Conservation (phyloP, 306 rosid genomes). For the Leucaena leucocephala region DNA sequence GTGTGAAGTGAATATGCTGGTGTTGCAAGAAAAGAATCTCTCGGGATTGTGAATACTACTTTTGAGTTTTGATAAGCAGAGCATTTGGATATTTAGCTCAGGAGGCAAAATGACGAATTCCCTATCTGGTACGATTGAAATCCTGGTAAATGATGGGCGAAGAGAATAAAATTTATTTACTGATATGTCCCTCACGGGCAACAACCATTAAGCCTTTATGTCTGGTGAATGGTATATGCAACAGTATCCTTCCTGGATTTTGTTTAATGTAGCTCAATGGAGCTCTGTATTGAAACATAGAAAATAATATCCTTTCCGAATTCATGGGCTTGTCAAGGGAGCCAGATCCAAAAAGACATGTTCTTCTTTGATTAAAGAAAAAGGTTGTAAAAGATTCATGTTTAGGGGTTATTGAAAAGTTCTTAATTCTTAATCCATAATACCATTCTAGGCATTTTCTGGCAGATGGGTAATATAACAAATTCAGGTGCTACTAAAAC, state of each 20-base stretch:
- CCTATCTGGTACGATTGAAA: not conserved
- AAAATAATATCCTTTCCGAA: not conserved
- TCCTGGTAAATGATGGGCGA: not conserved
- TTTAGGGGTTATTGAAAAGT: not conserved
- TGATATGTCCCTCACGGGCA: not conserved
- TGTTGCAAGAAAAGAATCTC: not conserved
- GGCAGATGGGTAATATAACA: not conserved
- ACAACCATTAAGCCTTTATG: not conserved
- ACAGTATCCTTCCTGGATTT: not conserved
- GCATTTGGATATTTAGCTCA: slow-evolving; percentile 12
- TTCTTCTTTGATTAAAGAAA: not conserved
- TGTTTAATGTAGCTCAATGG: not conserved
- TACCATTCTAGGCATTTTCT: too few species aligned
- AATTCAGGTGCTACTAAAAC: not conserved
- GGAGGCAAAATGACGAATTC: not conserved
- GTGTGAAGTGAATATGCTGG: not conserved
- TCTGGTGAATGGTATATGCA: not conserved
- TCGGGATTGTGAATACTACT: not conserved
- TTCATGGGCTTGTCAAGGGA: not conserved
- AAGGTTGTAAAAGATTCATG: not conserved
- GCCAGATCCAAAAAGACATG: not conserved
- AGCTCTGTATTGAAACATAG: not conserved
- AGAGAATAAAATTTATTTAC: not conserved
- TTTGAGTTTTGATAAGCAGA: slow-evolving; percentile 7
- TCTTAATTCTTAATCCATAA: not conserved